Evolutionary conservation across 768 basidiomycete species (phyloP), one percentile per base, ranked within the genome.

Genomic region (Lentinus brumalis): DNA sequence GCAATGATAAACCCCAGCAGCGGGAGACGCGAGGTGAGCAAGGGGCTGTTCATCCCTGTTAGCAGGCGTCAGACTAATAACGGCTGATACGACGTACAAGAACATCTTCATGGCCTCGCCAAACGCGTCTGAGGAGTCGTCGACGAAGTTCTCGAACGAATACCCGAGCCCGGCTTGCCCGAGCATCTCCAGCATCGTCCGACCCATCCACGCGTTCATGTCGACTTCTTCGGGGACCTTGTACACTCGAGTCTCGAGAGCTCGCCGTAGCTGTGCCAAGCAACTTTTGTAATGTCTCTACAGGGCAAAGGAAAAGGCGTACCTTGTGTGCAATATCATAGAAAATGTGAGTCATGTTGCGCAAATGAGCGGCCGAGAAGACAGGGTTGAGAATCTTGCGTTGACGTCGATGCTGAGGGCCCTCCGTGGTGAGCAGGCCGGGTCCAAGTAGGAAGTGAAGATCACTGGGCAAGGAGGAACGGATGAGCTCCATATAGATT

Each of bases 101-200:
- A 64, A 59, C 18, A 32, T 18, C 41, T 60, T 60, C 26, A 64
- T 32, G 1, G 57, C 55, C 10, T 57, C 50, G 32, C 54, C 62
- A 32, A 50, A 64, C 41, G 45, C 54, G 31, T 64, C 55, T 2
- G 50, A 35, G 29, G 53, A 47, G 38, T 60, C 62, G 12, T 57
- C 55, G 0, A 58, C 35, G 31, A 64, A 57, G 31, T 52, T 50
- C 45, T 64, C 62, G 29, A 64, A 64, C 4, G 62, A 64, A n/a
- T 64, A 64, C 1, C 62, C 62, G 2, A 64, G 55, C 0, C 47
- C 62, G 9, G 62, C 54, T 14, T 64, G 62, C 6, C 62, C 62
- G 51, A 64, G 58, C 38, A 64, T 56, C 46, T 64, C 62, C 16
- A 64, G 52, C 16, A 58, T 57, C 18, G 62, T 57, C 3, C 62